Percentiles rank a stretch among this genome's conserved stretches.
Conservation (phyloP, 78 protist species). For the Cavenderia fasciculata region DNA sequence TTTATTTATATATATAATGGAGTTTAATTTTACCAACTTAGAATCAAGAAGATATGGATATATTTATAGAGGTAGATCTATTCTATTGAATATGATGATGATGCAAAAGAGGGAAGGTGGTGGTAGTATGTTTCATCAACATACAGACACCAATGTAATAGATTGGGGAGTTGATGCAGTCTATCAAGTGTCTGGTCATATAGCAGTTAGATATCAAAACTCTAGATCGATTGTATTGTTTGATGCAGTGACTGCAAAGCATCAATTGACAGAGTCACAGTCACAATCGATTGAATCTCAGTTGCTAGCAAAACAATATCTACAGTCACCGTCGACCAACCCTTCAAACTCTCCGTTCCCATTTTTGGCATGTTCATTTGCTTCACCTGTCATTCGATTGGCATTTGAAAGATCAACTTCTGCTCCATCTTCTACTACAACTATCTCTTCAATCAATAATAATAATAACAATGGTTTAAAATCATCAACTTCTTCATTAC, state of each 20-base stretch:
- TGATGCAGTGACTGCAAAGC: slow-evolving; percentile 11
- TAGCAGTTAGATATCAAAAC: slow-evolving; percentile 42
- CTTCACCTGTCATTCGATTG: background rate
- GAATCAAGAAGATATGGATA: slow-evolving; percentile 70
- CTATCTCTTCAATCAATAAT: background rate
- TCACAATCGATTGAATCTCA: background rate
- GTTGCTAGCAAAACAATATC: background rate
- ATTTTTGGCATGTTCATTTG: slow-evolving; percentile 49
- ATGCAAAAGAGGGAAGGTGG: background rate
- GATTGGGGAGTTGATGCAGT: slow-evolving; percentile 46
- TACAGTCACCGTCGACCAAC: slow-evolving; percentile 27
- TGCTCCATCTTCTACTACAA: background rate
- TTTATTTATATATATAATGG: background rate
- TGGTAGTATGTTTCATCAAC: too few relatives aligned
- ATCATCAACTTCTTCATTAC: background rate
- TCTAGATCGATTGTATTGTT: slow-evolving; percentile 30
- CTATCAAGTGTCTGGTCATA: slow-evolving; percentile 33
- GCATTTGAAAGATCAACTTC: slow-evolving; percentile 13
- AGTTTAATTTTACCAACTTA: slow-evolving; percentile 14
- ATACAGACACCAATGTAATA: too few relatives aligned
- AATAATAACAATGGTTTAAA: background rate
- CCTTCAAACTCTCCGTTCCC: slow-evolving; percentile 16
- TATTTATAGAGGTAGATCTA: slow-evolving; percentile 68
- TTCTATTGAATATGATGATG: slow-evolving; percentile 18
- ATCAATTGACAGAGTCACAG: slow-evolving; percentile 20